phyloP scores from a whole-genome alignment of 148 eudicot genomes.

The Fagopyrum homotropicum region DNA sequence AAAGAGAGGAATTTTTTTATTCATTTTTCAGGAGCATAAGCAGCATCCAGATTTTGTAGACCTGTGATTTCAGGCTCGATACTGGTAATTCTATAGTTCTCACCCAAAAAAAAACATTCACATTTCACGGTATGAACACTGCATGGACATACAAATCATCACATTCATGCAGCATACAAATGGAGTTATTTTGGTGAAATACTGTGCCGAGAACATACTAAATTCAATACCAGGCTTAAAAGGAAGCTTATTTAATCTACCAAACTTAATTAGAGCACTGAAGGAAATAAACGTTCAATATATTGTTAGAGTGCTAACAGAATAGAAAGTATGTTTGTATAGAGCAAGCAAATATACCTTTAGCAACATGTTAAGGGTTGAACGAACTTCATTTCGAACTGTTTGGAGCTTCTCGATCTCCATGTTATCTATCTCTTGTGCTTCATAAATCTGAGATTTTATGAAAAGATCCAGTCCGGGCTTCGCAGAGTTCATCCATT shows the following conservation, averaged over 20 bases:
- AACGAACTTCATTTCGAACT: slow-evolving; percentile 68
- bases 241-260: background rate
- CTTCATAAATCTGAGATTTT: slow-evolving; percentile 34
- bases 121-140: too few species aligned
- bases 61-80: too few species aligned
- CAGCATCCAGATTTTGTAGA: too few species aligned
- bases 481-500: slow-evolving; percentile 68
- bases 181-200: too few species aligned
- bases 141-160: too few species aligned
- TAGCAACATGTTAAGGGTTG: slow-evolving; percentile 60
- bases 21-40: too few species aligned
- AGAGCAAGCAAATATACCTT: slow-evolving; percentile 40
- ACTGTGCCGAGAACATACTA: too few species aligned
- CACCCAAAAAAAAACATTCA: too few species aligned
- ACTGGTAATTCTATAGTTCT: too few species aligned
- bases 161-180: too few species aligned
- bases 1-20: too few species aligned
- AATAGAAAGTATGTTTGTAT: background rate
- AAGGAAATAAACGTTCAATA: background rate
- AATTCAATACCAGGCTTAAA: background rate
- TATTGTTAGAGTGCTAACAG: background rate
- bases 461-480: slow-evolving; percentile 52
- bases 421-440: slow-evolving; percentile 30
- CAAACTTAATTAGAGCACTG: background rate
- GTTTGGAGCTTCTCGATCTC: slow-evolving; percentile 52